These are phyloP conservation scores for Neurospora africana DNA, from an alignment of 495 filamentous ascomycete genomes.

Conservation along the genomic window DNA sequence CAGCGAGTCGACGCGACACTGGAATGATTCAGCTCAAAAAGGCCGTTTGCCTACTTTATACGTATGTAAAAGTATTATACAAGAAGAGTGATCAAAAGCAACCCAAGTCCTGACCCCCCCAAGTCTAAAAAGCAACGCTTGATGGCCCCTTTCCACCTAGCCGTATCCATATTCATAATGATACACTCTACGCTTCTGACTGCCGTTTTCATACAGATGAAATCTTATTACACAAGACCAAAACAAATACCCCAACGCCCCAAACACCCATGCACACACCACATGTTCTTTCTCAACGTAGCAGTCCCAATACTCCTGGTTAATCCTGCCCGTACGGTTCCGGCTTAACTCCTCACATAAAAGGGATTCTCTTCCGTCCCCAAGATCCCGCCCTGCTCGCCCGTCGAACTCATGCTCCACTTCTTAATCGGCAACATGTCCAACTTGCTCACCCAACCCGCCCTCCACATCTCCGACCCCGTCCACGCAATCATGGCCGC, in stretches of 20 bases:
- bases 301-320: no score
- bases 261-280: neutral
- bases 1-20: neutral
- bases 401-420: slow-evolving; percentile 64
- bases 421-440: slow-evolving; percentile 50
- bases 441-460: slow-evolving; percentile 56
- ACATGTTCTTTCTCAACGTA: slow-evolving; percentile 14
- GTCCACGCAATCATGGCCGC: slow-evolving; percentile 98
- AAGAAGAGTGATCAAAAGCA: slow-evolving; percentile 4
- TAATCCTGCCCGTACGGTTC: no score
- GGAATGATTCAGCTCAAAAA: neutral
- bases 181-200: neutral
- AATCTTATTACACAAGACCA: neutral
- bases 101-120: slow-evolving; percentile 1
- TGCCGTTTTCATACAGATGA: neutral
- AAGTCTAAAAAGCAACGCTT: slow-evolving; percentile 1
- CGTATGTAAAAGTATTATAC: slow-evolving; percentile 18
- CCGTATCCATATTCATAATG: neutral
- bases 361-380: slow-evolving; percentile 25
- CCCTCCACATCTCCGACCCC: slow-evolving; percentile 82
- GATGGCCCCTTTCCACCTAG: neutral
- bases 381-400: slow-evolving; percentile 42
- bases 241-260: neutral
- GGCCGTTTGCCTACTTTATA: neutral
- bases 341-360: slow-evolving; percentile 12